Evolutionary conservation across 1,139 yeast species (phyloP), one percentile per base, ranked within the genome.

Genomic region (Scheffersomyces cryptocercus): DNA sequence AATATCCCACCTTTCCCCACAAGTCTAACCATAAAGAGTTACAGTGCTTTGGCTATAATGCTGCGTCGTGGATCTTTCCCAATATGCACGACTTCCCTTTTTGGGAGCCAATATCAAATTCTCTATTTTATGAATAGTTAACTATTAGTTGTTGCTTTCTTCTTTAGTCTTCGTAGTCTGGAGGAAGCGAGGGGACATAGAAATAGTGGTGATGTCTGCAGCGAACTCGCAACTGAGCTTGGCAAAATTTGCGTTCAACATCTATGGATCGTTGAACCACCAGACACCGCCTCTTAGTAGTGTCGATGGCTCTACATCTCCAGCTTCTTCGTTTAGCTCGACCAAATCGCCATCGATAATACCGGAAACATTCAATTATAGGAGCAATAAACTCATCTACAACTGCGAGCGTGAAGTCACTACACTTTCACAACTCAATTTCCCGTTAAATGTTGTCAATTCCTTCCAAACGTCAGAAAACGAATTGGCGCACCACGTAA

Each of bases 351-450:
- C 37, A 14, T 15, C 38, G 14, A 34, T 34, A n/a, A 20, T 20
- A 20, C 26, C 26, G 8, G 49, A 46, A 15, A 35, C 24, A 13
- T 44, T n/a, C 35, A 31, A 31, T 20, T 31, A 40, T 38, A 40
- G 42, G 29, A 32, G 42, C 32, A 41, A 46, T 34, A 42, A 54
- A 14, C 49, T 62, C 4, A 47, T 49, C 32, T 67, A 64, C 45
- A 55, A 60, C 29, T 60, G 63, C 29, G 65, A 60, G 31, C 53
- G 56, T 28, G 77, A 72, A 50, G 59, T 70, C 29, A 53, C 67
- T 12, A 64, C 72, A 5, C 56, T 70, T 41, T 68, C 74, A 8
- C 69, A 68, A 42, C 61, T 74, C 38, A 64, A 63, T 46, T 71
- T 62, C 39, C 62, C 70, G 11, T 45, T 44, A 16, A 26, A 20